A percentile compares a stretch with the other conserved stretches of the same genome.
phyloP scores from a whole-genome alignment of 2,329 filamentous ascomycete genomes.

The Penicillium sp. region DNA sequence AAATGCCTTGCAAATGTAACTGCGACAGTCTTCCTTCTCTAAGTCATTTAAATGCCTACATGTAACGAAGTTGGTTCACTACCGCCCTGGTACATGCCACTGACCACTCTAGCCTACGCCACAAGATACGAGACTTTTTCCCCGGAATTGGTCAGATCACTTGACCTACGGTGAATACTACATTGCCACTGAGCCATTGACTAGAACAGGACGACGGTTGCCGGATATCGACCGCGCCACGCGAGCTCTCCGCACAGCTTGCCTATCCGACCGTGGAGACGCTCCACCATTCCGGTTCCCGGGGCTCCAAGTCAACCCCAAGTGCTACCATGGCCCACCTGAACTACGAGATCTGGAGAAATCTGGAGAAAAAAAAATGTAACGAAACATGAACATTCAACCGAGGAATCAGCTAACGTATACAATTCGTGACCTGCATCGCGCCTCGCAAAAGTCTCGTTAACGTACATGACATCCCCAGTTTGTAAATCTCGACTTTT shows the following conservation, averaged over 20 bases:
- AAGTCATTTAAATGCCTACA: too few relatives aligned
- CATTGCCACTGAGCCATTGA: background rate
- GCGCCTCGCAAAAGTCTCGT: background rate
- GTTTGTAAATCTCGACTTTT: background rate
- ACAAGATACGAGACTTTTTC: background rate
- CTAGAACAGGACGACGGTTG: background rate
- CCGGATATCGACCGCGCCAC: background rate
- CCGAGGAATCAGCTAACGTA: constrained; percentile 5
- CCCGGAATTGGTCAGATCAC: background rate
- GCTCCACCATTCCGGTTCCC: background rate
- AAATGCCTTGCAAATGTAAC: background rate
- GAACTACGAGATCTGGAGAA: background rate
- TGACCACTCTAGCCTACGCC: background rate
- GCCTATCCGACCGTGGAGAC: background rate
- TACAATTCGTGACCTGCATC: constrained; percentile 9
- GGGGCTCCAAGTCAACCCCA: background rate
- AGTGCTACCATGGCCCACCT: too few relatives aligned
- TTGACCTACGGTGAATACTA: background rate
- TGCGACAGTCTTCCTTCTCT: background rate
- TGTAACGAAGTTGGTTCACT: background rate
- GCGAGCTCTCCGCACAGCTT: constrained; percentile 1
- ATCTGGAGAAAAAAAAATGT: background rate
- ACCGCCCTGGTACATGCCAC: background rate
- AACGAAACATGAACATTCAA: background rate
- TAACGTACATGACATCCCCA: constrained; percentile 2